Percentiles rank a stretch among this genome's conserved stretches.
Conservation (phyloP, 2,329 filamentous ascomycete species). For the Neonectria ditissima region DNA sequence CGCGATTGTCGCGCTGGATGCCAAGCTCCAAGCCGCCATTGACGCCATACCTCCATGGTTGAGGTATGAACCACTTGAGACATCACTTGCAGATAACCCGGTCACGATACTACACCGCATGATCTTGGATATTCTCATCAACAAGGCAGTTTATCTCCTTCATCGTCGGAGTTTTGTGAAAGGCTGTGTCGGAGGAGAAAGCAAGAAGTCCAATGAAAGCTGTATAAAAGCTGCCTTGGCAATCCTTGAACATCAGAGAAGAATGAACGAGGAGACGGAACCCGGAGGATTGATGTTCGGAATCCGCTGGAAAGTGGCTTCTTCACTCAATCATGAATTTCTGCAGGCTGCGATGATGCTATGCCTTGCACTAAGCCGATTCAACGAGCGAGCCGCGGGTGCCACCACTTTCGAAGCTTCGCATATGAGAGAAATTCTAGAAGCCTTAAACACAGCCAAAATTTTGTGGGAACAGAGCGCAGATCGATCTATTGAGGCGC, state of each 20-base stretch:
- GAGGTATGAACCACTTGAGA: conserved; percentile 18
- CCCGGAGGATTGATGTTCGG: conserved; percentile 34
- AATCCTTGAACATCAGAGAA: conserved; percentile 33
- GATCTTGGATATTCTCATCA: conserved; percentile 18
- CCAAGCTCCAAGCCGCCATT: conserved; percentile 9
- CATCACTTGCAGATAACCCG: conserved; percentile 9
- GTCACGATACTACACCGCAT: conserved; percentile 16
- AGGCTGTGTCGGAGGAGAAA: neutral
- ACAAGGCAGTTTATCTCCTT: conserved; percentile 23
- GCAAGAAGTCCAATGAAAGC: conserved; percentile 6
- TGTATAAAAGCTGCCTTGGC: conserved; percentile 27
- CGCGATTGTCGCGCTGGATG: neutral
- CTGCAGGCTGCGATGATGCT: conserved; percentile 37
- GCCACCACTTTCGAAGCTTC: neutral
- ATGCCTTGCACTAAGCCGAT: conserved; percentile 30
- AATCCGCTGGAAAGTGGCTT: conserved; percentile 36
- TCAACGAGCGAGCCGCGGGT: neutral
- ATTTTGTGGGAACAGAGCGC: conserved; percentile 7
- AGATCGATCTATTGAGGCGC: conserved; percentile 15
- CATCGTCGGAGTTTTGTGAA: conserved; percentile 24
- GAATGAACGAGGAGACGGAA: conserved; percentile 33
- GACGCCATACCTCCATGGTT: conserved; percentile 5
- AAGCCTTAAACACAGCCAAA: conserved; percentile 1
- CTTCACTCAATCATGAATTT: conserved; percentile 34
- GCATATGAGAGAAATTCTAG: neutral